phyloP scores from a whole-genome alignment of 83 land plant species.

The Diphasiastrum complanatum region DNA sequence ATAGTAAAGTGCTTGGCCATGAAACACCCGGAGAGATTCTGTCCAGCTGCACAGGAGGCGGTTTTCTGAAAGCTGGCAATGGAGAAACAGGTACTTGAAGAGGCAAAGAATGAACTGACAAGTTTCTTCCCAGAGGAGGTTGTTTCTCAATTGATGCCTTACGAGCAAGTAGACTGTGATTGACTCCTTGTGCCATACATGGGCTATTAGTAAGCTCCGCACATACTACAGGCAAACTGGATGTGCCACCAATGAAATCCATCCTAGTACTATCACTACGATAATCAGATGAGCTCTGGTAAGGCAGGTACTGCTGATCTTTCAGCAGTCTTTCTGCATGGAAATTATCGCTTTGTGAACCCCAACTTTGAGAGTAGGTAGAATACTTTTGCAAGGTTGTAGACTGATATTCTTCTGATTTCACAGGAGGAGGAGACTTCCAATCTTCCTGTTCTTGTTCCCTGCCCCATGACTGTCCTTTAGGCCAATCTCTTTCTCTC shows the following conservation, averaged over 20 bases:
- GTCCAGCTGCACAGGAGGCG: conserved; percentile 19
- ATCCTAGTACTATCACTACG: too few species aligned
- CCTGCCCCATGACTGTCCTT: conserved; percentile 1
- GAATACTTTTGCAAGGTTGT: too few species aligned
- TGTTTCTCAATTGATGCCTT: conserved; percentile 19
- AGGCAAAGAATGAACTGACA: conserved; percentile 21
- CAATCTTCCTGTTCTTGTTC: conserved; percentile 25
- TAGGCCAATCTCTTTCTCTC: conserved; percentile 18
- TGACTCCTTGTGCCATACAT: conserved; percentile 10
- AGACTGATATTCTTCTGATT: background rate
- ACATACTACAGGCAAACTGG: background rate
- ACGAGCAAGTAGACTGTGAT: conserved; percentile 17
- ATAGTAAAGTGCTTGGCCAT: conserved; percentile 20
- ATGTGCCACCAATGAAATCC: conserved; percentile 10
- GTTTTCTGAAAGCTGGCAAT: conserved; percentile 17
- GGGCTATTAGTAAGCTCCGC: conserved; percentile 19
- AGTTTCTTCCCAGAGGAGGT: conserved; percentile 3
- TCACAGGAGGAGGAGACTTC: background rate
- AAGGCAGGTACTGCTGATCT: too few species aligned
- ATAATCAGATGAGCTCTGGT: too few species aligned
- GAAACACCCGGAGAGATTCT: conserved; percentile 18
- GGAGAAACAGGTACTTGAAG: conserved; percentile 24
- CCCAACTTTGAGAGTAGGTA: too few species aligned
- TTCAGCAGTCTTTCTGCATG: too few species aligned
- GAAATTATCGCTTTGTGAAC: too few species aligned